Evolutionary conservation across 2,329 filamentous ascomycete species (phyloP), one percentile per base, ranked within the genome.

Genomic region (Pestalotiopsis sp.): DNA sequence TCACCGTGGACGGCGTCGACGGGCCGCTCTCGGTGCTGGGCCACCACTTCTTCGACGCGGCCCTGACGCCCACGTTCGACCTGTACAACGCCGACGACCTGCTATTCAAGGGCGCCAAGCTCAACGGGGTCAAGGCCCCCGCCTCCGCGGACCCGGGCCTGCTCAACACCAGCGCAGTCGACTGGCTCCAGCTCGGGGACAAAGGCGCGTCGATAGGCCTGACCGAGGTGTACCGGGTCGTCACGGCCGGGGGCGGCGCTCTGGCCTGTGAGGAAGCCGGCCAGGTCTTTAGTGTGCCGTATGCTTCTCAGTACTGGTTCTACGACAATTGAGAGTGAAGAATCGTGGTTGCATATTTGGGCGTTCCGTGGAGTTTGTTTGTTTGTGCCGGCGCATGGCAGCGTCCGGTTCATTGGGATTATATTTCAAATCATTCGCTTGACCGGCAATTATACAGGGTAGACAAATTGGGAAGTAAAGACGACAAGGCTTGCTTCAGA

Each of bases 11-110:
- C 5, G 76, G 76, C 65, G 57, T 81, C 45, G 66, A 74, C 5
- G 55, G 60, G 12, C 71, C 75, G 2, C 69, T 86, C 5, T 78
- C 80, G 63, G 84, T 85, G 73, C 76, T 90, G 14, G 92, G 91
- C 38, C 85, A 88, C 73, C 92, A 94, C 83, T 92, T 84, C 85
- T 93, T 93, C 83, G 86, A 86, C 78, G 70, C 71, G 61, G 71
- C 75, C 59, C 79, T 84, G 70, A 79, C 81, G 0, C 91, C 92
- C 1, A 88, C 84, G 13, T 93, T 93, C 76, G 83, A 87, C 69
- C 81, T 93, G 49, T 76, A 79, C 64, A 76, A 74, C 6, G 75
- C 78, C 52, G 59, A 20, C 59, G 78, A 81, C 72, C 77, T 82
- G 75, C 78, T 85, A 72, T 81, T 81, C 69, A 81, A 79, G 71